Evolutionary conservation across 495 filamentous ascomycete genomes (phyloP).

Genomic region (Astrothelium subdiscretum): DNA sequence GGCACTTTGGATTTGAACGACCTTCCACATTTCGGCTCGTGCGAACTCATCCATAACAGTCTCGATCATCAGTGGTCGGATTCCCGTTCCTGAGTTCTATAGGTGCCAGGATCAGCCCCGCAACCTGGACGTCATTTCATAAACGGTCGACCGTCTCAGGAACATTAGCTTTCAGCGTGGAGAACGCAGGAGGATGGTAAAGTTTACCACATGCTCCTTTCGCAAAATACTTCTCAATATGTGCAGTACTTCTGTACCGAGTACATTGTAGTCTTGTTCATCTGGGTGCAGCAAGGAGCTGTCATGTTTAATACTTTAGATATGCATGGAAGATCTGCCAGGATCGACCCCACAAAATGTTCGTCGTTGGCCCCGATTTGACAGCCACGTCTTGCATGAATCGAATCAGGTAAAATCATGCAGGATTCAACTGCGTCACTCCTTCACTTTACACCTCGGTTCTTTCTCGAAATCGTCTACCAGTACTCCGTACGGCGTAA

Average conservation of each 20-base stretch:
- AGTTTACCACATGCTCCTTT: too few species aligned
- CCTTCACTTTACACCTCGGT: neutral
- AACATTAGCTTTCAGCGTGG: neutral
- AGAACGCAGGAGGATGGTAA: neutral
- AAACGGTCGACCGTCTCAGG: neutral
- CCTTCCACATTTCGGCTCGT: too few species aligned
- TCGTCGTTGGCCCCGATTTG: neutral
- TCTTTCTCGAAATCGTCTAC: neutral
- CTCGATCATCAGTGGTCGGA: neutral
- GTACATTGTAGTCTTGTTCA: too few species aligned
- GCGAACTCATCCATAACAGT: too few species aligned
- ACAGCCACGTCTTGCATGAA: neutral
- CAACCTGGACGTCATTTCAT: neutral
- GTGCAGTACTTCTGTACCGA: too few species aligned
- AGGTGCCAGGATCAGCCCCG: neutral
- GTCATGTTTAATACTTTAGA: too few species aligned
- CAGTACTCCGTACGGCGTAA: neutral
- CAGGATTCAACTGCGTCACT: neutral
- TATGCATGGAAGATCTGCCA: neutral
- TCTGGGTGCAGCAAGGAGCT: too few species aligned
- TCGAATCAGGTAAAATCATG: neutral
- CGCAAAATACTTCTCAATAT: too few species aligned
- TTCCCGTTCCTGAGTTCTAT: neutral
- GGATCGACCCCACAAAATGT: neutral
- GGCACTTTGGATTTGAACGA: too few species aligned